These are phyloP conservation scores for Mimosa bimucronata DNA, from an alignment of 306 rosid genomes.

Conservation along the genomic window DNA sequence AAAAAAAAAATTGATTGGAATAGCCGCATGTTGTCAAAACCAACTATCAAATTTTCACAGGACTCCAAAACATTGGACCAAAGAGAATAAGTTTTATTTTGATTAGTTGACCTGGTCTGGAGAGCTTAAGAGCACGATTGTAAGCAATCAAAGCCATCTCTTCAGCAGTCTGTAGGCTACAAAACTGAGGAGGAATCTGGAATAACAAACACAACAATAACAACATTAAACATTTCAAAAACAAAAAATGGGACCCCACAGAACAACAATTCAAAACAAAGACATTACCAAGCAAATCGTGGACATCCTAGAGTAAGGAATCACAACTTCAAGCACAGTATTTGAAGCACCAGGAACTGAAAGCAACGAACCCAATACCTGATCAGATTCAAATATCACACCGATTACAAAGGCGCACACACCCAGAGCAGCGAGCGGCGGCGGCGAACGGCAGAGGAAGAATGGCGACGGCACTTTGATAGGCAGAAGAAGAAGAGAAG, in stretches of 20 bases:
- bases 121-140: conserved; percentile 94
- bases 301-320: conserved; percentile 82
- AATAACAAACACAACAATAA: conserved; percentile 26
- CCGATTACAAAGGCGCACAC: neutral
- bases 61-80: neutral
- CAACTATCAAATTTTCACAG: neutral
- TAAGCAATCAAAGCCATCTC: conserved; percentile 89
- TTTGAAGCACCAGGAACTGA: conserved; percentile 86
- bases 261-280: neutral
- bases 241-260: too few relatives aligned
- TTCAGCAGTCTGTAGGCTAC: conserved; percentile 66
- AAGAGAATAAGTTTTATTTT: neutral
- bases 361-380: conserved; percentile 70
- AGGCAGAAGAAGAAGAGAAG: too few relatives aligned
- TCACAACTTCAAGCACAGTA: conserved; percentile 77
- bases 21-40: neutral
- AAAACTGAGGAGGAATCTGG: conserved; percentile 78
- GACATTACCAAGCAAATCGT: conserved; percentile 78
- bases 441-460: too few relatives aligned
- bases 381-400: conserved; percentile 7
- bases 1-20: neutral
- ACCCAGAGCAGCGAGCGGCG: too few relatives aligned
- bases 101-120: conserved; percentile 63
- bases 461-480: too few relatives aligned
- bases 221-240: neutral